Percentiles rank a stretch among this genome's conserved stretches.
Evolutionary conservation across 2,329 filamentous ascomycete species (phyloP).

Genomic region (Neonectria faginata): DNA sequence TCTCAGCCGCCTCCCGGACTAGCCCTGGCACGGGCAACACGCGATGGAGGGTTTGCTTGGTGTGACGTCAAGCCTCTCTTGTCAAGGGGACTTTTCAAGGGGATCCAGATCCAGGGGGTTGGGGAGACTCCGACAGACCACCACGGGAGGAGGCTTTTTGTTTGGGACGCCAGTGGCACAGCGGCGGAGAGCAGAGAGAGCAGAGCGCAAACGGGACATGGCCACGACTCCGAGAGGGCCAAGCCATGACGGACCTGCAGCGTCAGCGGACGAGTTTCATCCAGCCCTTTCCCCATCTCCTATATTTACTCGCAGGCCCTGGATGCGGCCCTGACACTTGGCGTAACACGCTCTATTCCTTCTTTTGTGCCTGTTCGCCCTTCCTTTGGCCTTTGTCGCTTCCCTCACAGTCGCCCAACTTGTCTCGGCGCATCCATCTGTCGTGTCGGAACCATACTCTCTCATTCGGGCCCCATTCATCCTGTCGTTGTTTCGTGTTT

Average conservation of each 20-base stretch:
- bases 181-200: background rate
- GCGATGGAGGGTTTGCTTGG: constrained; percentile 14
- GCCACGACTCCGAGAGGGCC: constrained; percentile 22
- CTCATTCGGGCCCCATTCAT: constrained; percentile 9
- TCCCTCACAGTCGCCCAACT: background rate
- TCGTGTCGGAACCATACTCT: background rate
- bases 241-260: constrained; percentile 6
- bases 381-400: constrained; percentile 1
- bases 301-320: constrained; percentile 23
- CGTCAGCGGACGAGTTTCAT: constrained; percentile 30
- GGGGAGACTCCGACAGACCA: background rate
- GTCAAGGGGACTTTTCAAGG: background rate
- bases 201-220: background rate
- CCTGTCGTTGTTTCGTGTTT: constrained; percentile 13
- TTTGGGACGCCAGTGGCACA: constrained; percentile 1
- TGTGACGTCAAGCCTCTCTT: constrained; percentile 27
- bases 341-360: constrained; percentile 8
- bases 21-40: constrained; percentile 13
- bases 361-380: constrained; percentile 10
- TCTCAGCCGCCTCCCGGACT: background rate
- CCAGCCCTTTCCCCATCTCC: constrained; percentile 8
- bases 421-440: background rate
- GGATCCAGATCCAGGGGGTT: constrained; percentile 1
- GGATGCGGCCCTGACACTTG: constrained; percentile 20
- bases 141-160: constrained; percentile 2